These are phyloP conservation scores for Termitomyces eurrhizus DNA, from an alignment of 768 basidiomycete genomes.

Conservation along the genomic window DNA sequence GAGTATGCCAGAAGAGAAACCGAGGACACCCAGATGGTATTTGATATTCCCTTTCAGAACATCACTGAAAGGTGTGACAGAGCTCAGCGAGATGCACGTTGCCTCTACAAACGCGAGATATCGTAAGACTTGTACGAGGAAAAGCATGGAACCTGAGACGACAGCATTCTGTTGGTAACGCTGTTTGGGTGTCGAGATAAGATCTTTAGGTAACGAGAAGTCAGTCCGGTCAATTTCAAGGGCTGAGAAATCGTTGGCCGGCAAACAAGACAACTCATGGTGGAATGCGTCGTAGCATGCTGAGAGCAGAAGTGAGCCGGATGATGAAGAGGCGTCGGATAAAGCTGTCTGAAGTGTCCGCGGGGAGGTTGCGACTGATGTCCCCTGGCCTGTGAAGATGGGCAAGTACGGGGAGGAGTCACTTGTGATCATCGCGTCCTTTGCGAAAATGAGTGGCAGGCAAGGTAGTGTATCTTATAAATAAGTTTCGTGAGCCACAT, in stretches of 20 bases:
- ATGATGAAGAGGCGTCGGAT: constrained; percentile 36
- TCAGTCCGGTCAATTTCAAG: constrained; percentile 39
- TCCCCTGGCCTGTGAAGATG: constrained; percentile 57
- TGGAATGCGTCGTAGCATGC: constrained; percentile 50
- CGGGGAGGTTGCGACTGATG: constrained; percentile 26
- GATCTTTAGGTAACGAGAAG: constrained; percentile 34
- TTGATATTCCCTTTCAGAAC: constrained; percentile 31
- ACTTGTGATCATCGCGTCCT: constrained; percentile 8
- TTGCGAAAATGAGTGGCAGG: background rate
- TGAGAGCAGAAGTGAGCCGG: constrained; percentile 41
- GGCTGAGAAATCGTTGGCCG: constrained; percentile 29
- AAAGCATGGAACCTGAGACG: constrained; percentile 43
- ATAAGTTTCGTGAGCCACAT: constrained; percentile 15
- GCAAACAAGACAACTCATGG: constrained; percentile 43
- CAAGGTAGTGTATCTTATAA: constrained; percentile 15
- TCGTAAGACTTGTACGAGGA: constrained; percentile 48
- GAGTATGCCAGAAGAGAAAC: constrained; percentile 56
- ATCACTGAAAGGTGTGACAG: constrained; percentile 24
- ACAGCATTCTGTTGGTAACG: constrained; percentile 43
- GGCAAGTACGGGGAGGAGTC: constrained; percentile 32
- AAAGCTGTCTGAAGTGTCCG: constrained; percentile 34
- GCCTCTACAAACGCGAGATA: constrained; percentile 40
- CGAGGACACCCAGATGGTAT: constrained; percentile 37
- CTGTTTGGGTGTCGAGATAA: constrained; percentile 33
- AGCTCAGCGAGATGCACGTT: constrained; percentile 12